Base-by-base conservation (phyloP, 2,329 filamentous ascomycete species). In the Penicillium brasilianum region DNA sequence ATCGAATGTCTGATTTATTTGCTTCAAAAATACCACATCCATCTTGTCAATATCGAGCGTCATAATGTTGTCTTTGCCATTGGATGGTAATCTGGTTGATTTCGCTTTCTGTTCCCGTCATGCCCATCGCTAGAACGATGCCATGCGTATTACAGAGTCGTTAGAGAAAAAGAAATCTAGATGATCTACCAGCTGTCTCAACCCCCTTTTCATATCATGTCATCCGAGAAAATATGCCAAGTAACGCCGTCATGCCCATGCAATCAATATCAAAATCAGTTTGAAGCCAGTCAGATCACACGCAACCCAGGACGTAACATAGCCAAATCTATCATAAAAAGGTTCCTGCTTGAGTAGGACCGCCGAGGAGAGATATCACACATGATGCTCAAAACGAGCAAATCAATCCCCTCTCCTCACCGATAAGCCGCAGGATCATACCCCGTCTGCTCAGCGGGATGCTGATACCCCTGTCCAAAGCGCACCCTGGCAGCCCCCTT, bases 381-480 rank as follows among this genome's bases (percentile, higher is more conserved):
- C n/a, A n/a, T n/a, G n/a, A n/a, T n/a, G n/a, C n/a, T n/a, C n/a
- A n/a, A 5, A 53, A 41, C 30, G 9, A n/a, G 22, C 18, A 43
- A 44, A 20, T 16, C 14, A 30, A 50, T 32, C 18, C 10, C 13
- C 22, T 4, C n/a, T n/a, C 32, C 48, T 75, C 61, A 76, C 36
- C 74, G 68, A 66, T 75, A 74, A 37, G 65, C 67, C 13, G 65
- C 69, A 39, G 74, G 68, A 37, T 77, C 76, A 72, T 78, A 78
- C 2, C 66, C 68, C 25, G 76, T 77, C 61, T 77, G 71, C 61
- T 74, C 71, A 20, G 61, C 55, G 2, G 70, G 70, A 41, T 66
- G 63, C 13, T 58, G 60, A 64, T 78, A 69, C 9, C 54, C 58
- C 22, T 28, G 60, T 48, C 65, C 68, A 58, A 71, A 72, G 11